A percentile compares a stretch with the other conserved stretches of the same genome.
Evolutionary conservation across 2,329 filamentous ascomycete genomes (phyloP).

Genomic region (Aspergillus sp.): DNA sequence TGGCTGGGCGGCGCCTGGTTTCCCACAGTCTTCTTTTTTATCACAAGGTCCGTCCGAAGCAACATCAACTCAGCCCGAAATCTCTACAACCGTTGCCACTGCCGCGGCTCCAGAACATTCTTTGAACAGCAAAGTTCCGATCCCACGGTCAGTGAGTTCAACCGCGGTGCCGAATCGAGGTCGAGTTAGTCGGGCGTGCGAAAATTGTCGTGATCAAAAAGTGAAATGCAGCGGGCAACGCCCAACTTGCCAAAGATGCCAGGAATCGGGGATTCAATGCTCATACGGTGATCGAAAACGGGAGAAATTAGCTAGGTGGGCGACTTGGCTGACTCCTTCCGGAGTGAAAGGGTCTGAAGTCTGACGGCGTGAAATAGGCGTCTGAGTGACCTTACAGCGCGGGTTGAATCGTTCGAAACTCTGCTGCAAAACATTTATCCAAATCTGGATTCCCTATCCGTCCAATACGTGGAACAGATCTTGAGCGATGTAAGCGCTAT

Average conservation of each 20-base stretch:
- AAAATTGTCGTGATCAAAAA: constrained; percentile 47
- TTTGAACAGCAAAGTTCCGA: constrained; percentile 31
- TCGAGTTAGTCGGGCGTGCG: constrained; percentile 42
- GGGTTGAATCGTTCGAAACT: constrained; percentile 37
- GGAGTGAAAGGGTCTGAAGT: constrained; percentile 2
- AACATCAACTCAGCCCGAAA: constrained; percentile 15
- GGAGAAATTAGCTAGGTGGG: constrained; percentile 45
- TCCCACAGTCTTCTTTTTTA: constrained; percentile 18
- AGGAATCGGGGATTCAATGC: constrained; percentile 41
- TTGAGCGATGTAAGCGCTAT: constrained; percentile 34
- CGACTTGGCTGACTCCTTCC: constrained; percentile 5
- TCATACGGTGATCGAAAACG: constrained; percentile 47
- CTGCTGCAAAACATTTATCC: constrained; percentile 35
- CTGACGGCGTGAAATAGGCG: constrained; percentile 30
- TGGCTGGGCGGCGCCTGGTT: constrained; percentile 20
- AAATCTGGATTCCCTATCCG: constrained; percentile 33
- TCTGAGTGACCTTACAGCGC: constrained; percentile 38
- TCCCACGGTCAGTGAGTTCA: constrained; percentile 27
- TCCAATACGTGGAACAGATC: constrained; percentile 34
- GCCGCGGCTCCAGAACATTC: constrained; percentile 16
- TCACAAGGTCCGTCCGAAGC: constrained; percentile 17
- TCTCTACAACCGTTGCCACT: constrained; percentile 10
- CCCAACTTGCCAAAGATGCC: constrained; percentile 44
- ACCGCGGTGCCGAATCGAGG: constrained; percentile 27
- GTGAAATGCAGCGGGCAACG: constrained; percentile 48